phyloP scores from a whole-genome alignment of 2,329 filamentous ascomycete genomes.

The Aspergillus quadrilineatus region DNA sequence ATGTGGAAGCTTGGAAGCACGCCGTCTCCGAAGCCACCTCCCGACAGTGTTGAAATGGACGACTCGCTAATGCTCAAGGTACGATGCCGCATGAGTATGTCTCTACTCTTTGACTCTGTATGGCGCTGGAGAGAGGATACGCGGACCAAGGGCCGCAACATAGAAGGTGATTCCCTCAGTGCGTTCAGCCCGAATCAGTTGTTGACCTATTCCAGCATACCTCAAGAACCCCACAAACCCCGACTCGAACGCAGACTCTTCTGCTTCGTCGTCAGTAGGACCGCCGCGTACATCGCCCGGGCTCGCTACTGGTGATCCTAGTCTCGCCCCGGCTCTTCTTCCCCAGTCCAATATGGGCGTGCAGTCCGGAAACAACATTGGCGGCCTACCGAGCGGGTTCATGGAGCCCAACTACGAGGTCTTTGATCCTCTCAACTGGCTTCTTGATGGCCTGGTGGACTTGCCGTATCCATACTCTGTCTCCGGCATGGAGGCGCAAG shows the following conservation, averaged over 20 bases:
- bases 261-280: conserved; percentile 60
- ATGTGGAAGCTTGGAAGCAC: conserved; percentile 57
- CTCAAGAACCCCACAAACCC: conserved; percentile 85
- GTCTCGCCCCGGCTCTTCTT: conserved; percentile 40
- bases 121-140: conserved; percentile 67
- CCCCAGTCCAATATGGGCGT: conserved; percentile 33
- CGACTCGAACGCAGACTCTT: conserved; percentile 73
- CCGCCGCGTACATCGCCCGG: conserved; percentile 40
- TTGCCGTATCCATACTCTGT: conserved; percentile 68
- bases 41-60: conserved; percentile 36
- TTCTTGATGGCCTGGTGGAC: conserved; percentile 80
- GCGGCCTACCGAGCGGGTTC: conserved; percentile 50
- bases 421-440: conserved; percentile 91
- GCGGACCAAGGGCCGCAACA: conserved; percentile 67
- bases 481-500: conserved; percentile 47
- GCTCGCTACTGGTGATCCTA: conserved; percentile 44
- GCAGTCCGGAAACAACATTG: conserved; percentile 25
- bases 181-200: not conserved
- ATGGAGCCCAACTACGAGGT: conserved; percentile 75
- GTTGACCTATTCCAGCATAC: conserved; percentile 50
- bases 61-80: conserved; percentile 61
- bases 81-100: conserved; percentile 66
- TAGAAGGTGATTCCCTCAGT: conserved; percentile 61
- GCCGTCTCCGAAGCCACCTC: conserved; percentile 27
- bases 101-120: conserved; percentile 65